phyloP scores from a whole-genome alignment of 1,284 basidiomycete genomes.

The Malassezia equina region DNA sequence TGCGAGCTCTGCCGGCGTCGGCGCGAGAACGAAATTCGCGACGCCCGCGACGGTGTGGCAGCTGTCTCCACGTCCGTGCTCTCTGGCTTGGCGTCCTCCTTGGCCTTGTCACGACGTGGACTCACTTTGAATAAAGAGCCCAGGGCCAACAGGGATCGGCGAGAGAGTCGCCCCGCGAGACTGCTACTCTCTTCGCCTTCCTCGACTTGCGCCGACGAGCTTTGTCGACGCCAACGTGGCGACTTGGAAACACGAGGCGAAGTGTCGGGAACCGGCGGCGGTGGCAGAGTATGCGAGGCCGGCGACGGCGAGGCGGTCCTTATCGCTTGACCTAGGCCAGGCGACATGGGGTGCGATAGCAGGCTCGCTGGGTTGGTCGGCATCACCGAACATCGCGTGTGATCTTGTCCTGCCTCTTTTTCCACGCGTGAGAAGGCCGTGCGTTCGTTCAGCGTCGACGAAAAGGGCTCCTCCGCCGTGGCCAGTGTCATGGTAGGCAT shows the following conservation, averaged over 20 bases:
- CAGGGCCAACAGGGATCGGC: conserved; percentile 14
- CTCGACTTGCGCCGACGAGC: not conserved
- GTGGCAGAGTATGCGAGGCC: not conserved
- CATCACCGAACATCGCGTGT: not conserved
- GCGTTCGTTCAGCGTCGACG: not conserved
- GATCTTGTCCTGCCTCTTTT: not conserved
- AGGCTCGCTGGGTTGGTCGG: not conserved
- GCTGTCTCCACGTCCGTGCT: not conserved
- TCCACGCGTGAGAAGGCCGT: not conserved
- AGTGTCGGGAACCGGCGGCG: not conserved
- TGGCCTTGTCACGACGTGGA: conserved; percentile 3
- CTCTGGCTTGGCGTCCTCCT: not conserved
- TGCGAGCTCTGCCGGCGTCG: conserved; percentile 12
- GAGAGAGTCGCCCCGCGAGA: conserved; percentile 15
- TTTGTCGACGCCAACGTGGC: not conserved
- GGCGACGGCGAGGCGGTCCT: not conserved
- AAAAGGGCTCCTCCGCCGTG: not conserved
- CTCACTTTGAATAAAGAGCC: conserved; percentile 13
- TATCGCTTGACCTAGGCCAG: not conserved
- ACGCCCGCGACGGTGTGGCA: not conserved
- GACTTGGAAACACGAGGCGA: conserved; percentile 1
- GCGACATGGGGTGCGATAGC: not conserved
- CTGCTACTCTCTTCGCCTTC: conserved; percentile 1
- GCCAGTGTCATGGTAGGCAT: not conserved
- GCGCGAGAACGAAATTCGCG: conserved; percentile 11